phyloP scores from a whole-genome alignment of 345 rosid genomes.

The Aquilaria malaccensis region DNA sequence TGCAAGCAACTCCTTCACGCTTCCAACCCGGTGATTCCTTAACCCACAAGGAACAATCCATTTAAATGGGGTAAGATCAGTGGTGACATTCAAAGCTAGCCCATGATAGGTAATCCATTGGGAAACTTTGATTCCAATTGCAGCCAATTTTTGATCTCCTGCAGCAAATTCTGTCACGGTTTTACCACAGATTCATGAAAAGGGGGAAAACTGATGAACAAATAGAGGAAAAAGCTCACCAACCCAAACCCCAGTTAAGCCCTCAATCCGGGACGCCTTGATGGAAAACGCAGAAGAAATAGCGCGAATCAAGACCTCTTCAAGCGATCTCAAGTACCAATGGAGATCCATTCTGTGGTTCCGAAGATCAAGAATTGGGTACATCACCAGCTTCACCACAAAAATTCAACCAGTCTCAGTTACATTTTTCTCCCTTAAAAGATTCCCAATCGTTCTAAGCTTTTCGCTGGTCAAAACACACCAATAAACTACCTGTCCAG shows the following conservation, averaged over 20 bases:
- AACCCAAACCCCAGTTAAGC: constrained; percentile 88
- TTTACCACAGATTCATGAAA: background rate
- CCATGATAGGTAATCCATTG: constrained; percentile 79
- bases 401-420: background rate
- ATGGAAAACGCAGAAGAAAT: constrained; percentile 60
- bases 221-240: constrained; percentile 33
- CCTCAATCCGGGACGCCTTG: constrained; percentile 62
- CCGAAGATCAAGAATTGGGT: constrained; percentile 77
- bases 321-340: constrained; percentile 91
- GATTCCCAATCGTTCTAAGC: background rate
- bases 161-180: constrained; percentile 12
- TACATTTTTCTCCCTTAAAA: background rate
- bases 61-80: constrained; percentile 60
- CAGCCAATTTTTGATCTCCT: constrained; percentile 75
- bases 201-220: background rate
- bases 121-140: constrained; percentile 69
- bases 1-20: constrained; percentile 38
- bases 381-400: constrained; percentile 67
- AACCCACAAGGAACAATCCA: constrained; percentile 82
- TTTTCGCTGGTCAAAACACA: background rate
- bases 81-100: constrained; percentile 71
- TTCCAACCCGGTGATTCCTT: constrained; percentile 58
- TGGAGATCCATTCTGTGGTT: constrained; percentile 94
- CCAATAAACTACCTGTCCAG: constrained; percentile 63
- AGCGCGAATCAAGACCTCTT: constrained; percentile 74